These are phyloP conservation scores for Eucalyptus cloeziana DNA, from an alignment of 345 rosid genomes.

Conservation along the genomic window DNA sequence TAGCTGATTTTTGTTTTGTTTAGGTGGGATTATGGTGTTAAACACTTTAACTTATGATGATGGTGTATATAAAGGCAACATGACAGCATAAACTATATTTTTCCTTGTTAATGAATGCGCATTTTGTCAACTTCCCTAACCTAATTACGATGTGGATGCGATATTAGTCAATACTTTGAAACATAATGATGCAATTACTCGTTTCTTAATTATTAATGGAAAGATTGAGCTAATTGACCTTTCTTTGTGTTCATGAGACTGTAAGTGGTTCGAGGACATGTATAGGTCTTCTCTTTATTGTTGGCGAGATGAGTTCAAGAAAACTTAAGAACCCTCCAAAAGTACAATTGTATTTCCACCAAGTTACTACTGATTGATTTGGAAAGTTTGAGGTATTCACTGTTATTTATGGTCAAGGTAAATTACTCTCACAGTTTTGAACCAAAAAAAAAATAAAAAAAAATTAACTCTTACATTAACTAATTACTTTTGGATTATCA, in stretches of 20 bases:
- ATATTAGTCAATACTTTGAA: background rate
- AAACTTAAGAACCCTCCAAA: background rate
- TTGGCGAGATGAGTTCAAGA: background rate
- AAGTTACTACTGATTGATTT: background rate
- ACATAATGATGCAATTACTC: background rate
- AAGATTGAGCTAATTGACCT: background rate
- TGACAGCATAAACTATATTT: background rate
- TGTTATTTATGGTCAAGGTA: background rate
- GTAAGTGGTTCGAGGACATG: background rate
- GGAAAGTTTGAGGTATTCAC: background rate
- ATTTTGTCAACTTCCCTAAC: background rate
- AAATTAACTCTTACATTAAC: background rate
- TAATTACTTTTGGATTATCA: background rate
- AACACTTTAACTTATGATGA: background rate
- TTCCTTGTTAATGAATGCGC: background rate
- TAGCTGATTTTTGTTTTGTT: background rate
- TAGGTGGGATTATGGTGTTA: background rate
- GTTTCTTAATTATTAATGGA: background rate
- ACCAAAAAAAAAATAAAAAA: too few species aligned
- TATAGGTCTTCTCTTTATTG: background rate
- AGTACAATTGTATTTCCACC: background rate
- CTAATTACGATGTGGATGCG: background rate
- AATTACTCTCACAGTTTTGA: background rate
- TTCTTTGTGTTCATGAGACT: background rate
- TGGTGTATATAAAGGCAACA: background rate